These are phyloP conservation scores for Chlorella sp. DNA, from an alignment of 139 green algal genomes.

Conservation along the genomic window DNA sequence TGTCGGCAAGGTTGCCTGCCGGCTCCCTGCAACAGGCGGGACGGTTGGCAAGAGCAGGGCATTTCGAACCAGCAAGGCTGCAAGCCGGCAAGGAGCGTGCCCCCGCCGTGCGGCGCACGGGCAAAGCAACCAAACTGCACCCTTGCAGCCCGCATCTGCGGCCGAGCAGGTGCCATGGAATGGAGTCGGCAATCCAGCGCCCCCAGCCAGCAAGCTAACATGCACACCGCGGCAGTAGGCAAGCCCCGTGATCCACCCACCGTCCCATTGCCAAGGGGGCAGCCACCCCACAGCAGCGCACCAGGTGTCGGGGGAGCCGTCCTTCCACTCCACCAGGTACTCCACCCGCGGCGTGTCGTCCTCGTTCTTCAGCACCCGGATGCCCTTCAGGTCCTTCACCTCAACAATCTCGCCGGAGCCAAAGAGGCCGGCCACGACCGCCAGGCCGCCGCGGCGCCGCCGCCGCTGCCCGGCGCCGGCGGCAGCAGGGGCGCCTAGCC, in stretches of 20 bases:
- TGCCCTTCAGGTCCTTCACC: slow-evolving; percentile 68
- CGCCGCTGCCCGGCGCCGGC: not conserved
- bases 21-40: slow-evolving; percentile 67
- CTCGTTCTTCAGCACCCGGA: slow-evolving; percentile 62
- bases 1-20: slow-evolving; percentile 78
- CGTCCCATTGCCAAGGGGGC: too few species aligned
- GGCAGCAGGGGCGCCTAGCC: not conserved
- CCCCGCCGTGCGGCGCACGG: too few species aligned
- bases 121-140: too few species aligned
- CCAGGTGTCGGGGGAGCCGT: slow-evolving; percentile 60
- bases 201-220: too few species aligned
- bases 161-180: too few species aligned
- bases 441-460: not conserved
- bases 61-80: not conserved
- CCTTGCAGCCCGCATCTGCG: too few species aligned
- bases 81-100: too few species aligned
- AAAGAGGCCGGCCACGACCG: not conserved
- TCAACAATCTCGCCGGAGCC: slow-evolving; percentile 58
- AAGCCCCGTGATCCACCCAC: too few species aligned
- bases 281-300: slow-evolving; percentile 5
- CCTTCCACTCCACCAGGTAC: slow-evolving; percentile 85
- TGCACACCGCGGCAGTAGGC: too few species aligned
- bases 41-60: too few species aligned
- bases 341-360: slow-evolving; percentile 64
- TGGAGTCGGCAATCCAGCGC: too few species aligned